Conservation (phyloP, 495 filamentous ascomycete species). For the Penicillium coprophilum region DNA sequence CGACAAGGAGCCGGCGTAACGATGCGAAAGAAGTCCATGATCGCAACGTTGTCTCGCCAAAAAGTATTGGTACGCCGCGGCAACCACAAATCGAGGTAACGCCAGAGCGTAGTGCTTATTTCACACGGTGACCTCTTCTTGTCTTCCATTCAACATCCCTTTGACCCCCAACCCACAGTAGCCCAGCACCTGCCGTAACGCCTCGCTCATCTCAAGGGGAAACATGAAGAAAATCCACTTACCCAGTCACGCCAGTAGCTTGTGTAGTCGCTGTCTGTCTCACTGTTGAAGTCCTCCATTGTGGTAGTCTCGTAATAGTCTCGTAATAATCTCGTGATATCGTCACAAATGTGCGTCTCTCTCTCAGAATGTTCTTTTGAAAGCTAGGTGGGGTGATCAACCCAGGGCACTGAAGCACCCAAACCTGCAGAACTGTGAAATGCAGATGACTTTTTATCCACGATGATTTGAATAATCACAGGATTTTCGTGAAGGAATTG, state of each 20-base stretch:
- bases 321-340: too few species aligned
- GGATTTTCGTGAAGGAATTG: not conserved
- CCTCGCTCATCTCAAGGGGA: not conserved
- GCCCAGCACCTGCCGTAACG: constrained; percentile 1
- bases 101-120: not conserved
- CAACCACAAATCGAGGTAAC: too few species aligned
- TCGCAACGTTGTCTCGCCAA: too few species aligned
- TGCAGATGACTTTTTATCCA: not conserved
- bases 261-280: constrained; percentile 98
- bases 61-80: too few species aligned
- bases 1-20: too few species aligned
- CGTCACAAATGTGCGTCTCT: not conserved
- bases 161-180: constrained; percentile 1
- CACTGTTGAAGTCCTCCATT: constrained; percentile 94
- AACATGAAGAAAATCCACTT: constrained; percentile 39
- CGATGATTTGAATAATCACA: not conserved
- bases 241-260: constrained; percentile 99
- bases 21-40: too few species aligned
- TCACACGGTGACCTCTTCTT: not conserved
- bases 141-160: not conserved
- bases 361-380: constrained; percentile 7
- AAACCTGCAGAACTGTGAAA: constrained; percentile 29
- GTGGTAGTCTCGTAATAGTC: too few species aligned
- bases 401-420: constrained; percentile 30
- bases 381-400: constrained; percentile 36